These are phyloP conservation scores for Fusarium lyarnte DNA, from an alignment of 2,329 filamentous ascomycete genomes.

Conservation along the genomic window DNA sequence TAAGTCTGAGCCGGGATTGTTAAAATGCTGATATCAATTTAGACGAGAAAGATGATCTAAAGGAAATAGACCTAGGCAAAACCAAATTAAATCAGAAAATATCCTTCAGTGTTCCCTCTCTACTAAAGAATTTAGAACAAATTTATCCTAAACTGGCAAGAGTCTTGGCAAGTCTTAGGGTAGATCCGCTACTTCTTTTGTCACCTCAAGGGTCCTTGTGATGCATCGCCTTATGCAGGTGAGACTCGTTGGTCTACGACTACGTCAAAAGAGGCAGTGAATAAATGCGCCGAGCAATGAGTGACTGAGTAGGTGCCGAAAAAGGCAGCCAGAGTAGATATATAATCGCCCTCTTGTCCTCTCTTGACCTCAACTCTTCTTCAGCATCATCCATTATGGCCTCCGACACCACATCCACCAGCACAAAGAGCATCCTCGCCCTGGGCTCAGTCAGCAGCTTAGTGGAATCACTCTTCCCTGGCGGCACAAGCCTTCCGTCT, in stretches of 20 bases:
- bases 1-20: not conserved
- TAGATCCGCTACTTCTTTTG: not conserved
- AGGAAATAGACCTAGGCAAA: accelerated
- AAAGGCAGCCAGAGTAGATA: not conserved
- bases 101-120: accelerated
- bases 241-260: not conserved
- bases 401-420: not conserved
- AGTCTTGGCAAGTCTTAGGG: not conserved
- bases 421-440: not conserved
- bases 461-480: slow-evolving; percentile 3
- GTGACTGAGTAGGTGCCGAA: not conserved
- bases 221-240: slow-evolving; percentile 1
- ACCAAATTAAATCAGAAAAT: accelerated
- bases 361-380: not conserved
- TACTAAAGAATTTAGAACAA: accelerated
- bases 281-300: not conserved
- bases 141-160: no score
- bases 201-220: not conserved
- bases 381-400: not conserved
- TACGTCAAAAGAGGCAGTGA: not conserved
- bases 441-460: not conserved
- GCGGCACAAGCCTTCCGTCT: not conserved
- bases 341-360: not conserved
- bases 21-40: accelerated
- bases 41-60: no score